Base-by-base conservation (phyloP, 2,329 filamentous ascomycete species). In the Fusarium napiforme region DNA sequence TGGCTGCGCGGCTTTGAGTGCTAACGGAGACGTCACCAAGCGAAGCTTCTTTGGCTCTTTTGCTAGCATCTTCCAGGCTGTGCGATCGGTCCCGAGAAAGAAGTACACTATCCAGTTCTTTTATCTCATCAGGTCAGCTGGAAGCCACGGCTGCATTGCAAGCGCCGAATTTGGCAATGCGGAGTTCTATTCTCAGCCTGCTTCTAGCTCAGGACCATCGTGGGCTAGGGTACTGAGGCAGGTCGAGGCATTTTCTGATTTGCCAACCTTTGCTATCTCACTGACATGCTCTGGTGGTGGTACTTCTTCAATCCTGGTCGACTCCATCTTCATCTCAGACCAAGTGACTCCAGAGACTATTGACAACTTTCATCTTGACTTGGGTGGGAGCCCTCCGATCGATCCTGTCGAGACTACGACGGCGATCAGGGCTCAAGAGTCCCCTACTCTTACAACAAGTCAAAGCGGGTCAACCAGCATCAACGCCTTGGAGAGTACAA, bases 31-130 rank as follows among this genome's bases (percentile, higher is more conserved):
- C 4, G 19, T 19, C 18, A 34, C 30, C 4, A 65, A 65, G 19
- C 57, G 69, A 50, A 26, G 21, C 15, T 26, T 47, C 5, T 14
- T 63, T 12, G 19, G 56, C 16, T n/a, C 43, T 12, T 43, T 62
- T 37, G 69, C 62, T 10, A 56, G 62, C 7, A 71, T 71, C 21
- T 71, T 32, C 19, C 68, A 63, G 37, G 39, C 36, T 4, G 30
- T 71, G 4, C 55, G 9, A 1, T 30, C n/a, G 9, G 26, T 62
- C 4, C 39, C 39, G 0, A 42, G 39, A 4, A 60, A 19, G 4
- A 67, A 60, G 30, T 72, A 72, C 15, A 72, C 69, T 1, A 42
- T 71, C 14, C 69, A 67, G 26, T 71, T 71, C 23, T 47, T 39
- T n/a, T 71, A 71, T 26, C 9, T 37, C 4, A 15, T 71, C 4